These are phyloP conservation scores for Globisporangium middletonii DNA, from an alignment of 352 stramenopile genomes.

Conservation along the genomic window DNA sequence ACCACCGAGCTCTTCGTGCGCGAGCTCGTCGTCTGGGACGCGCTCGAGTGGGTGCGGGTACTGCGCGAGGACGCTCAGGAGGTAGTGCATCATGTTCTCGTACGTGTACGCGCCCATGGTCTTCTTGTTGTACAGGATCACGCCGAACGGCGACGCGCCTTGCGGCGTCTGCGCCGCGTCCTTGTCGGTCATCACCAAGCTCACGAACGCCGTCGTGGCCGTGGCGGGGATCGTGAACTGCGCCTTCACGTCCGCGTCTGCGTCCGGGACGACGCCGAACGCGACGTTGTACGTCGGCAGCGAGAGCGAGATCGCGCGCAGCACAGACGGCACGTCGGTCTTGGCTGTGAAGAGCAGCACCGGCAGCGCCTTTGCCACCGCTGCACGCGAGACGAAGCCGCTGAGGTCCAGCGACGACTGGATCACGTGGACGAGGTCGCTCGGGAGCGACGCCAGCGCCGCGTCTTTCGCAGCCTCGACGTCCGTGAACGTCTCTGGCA, in stretches of 20 bases:
- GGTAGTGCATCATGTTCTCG: constrained; percentile 60
- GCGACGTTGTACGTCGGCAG: constrained; percentile 47
- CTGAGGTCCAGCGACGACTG: constrained; percentile 46
- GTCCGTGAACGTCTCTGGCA: constrained; percentile 33
- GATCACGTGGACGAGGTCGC: constrained; percentile 33
- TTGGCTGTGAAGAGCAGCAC: constrained; percentile 63
- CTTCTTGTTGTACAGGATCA: constrained; percentile 70
- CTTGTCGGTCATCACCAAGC: constrained; percentile 36
- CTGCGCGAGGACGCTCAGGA: constrained; percentile 52
- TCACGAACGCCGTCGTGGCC: constrained; percentile 33
- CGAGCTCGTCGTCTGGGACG: constrained; percentile 13
- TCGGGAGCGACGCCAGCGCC: constrained; percentile 43
- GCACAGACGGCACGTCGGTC: constrained; percentile 34
- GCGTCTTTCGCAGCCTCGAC: constrained; percentile 39
- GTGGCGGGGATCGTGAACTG: constrained; percentile 47
- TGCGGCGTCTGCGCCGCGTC: constrained; percentile 17
- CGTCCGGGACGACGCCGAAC: constrained; percentile 48
- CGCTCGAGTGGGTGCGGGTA: constrained; percentile 49
- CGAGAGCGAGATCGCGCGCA: constrained; percentile 58
- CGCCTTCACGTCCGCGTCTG: constrained; percentile 47
- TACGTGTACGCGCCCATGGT: constrained; percentile 55
- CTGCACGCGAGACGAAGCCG: constrained; percentile 41
- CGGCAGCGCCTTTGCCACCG: constrained; percentile 32
- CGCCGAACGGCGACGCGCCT: constrained; percentile 37
- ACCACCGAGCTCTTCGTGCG: neutral